Evolutionary conservation across 352 stramenopile species (phyloP), one percentile per base, ranked within the genome.

Genomic region (Globisporangium okanoganense): DNA sequence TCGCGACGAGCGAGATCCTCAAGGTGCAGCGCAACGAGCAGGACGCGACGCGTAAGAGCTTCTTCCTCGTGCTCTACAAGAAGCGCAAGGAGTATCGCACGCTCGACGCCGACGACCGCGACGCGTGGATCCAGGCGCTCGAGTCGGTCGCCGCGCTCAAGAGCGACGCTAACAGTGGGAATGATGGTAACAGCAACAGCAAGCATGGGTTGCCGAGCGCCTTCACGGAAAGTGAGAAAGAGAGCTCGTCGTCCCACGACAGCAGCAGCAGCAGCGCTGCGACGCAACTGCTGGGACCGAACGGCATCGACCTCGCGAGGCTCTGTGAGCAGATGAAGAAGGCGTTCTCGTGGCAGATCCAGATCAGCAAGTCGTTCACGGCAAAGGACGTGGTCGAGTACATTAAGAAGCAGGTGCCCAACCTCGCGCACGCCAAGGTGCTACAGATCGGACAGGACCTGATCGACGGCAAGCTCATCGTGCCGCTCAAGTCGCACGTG

Each of bases 31-130:
- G 72, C 43, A 71, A 70, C 16, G 35, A 73, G 24, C 67, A 31
- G 38, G 78, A 92, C 45, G 36, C 64, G 2, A 51, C 67, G 16
- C 69, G 84, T n/a, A 70, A 79, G 18, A 56, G 70, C 13, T 86
- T 95, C 47, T 66, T 71, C 24, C 52, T 95, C 27, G 70, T 80
- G 52, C 43, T 93, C 18, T 90, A 86, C 47, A 87, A 85, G 59
- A 88, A 90, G 64, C 88, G 82, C 64, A 95, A 90, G 29, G 82
- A 93, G 45, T 90, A 86, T 31, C 66, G 83, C 58, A 80, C 85
- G 10, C 70, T 66, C 13, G 82, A 52, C 13, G 68, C 69, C 6
- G 77, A 87, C 3, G 85, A 92, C 8, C 69, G 83, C 24, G 78
- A 92, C 51, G 70, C 65, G n/a, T 95, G 85, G 85, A 58, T 92